A percentile compares a stretch with the other conserved stretches of the same genome.
These are phyloP conservation scores for Thielaviopsis punctulata DNA, from an alignment of 2,329 filamentous ascomycete genomes.

Conservation along the genomic window DNA sequence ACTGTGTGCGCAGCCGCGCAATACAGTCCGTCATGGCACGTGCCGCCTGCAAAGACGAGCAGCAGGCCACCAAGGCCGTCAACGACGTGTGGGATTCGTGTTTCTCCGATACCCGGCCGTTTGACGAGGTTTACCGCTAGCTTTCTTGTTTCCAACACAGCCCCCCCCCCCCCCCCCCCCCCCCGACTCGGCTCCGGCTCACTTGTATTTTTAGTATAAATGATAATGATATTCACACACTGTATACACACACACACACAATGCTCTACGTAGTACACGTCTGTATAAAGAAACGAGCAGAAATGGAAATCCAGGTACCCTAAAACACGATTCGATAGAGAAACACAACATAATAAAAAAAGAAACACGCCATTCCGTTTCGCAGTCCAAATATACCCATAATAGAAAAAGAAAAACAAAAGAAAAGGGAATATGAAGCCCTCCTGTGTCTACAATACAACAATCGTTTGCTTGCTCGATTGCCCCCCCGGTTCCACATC, in stretches of 20 bases:
- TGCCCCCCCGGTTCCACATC: no score
- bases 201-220: slow-evolving; percentile 1
- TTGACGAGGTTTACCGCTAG: slow-evolving; percentile 86
- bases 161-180: neutral
- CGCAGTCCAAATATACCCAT: neutral
- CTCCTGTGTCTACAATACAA: neutral
- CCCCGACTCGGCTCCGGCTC: neutral
- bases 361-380: neutral
- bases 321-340: neutral
- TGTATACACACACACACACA: no score
- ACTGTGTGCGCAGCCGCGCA: slow-evolving; percentile 72
- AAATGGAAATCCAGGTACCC: neutral
- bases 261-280: no score
- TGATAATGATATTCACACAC: neutral
- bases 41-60: slow-evolving; percentile 67
- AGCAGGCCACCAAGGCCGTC: slow-evolving; percentile 72
- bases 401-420: neutral
- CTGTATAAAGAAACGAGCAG: no score
- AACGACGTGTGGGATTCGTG: slow-evolving; percentile 99
- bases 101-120: slow-evolving; percentile 82
- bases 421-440: neutral
- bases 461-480: neutral
- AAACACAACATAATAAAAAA: neutral
- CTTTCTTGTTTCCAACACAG: neutral
- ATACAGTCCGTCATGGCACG: slow-evolving; percentile 62